Base-by-base conservation (phyloP, 805 yeast species). In the Pichia nakasei region DNA sequence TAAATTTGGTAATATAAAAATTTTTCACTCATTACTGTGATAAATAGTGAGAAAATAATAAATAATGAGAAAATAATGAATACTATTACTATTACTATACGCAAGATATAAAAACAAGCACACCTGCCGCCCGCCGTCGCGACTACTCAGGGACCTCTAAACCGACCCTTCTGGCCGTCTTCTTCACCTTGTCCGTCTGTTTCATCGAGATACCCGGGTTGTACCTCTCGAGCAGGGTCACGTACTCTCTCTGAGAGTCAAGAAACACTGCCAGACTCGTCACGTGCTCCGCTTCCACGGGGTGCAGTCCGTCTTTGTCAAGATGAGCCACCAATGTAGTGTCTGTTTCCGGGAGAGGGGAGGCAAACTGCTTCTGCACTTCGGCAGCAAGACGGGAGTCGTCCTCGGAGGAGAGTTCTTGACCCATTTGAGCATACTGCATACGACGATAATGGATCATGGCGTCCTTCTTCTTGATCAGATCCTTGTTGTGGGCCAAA, bases 131-230 rank as follows among this genome's bases (percentile, higher is more conserved):
- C 27, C 27, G 27, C 27, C 27, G 32, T 29, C 32, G 32, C 32
- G 32, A 13, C 32, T 29, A 15, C 48, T 70, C 68, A 8, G 87
- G 88, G 13, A 82, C 66, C 42, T 78, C 77, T 42, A 91, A 71
- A 0, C 98, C 98, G n/a, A 91, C 98, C 50, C 80, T 74, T 45
- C 80, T 73, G 7, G 97, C 98, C 1, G 95, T 83, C 58, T 74
- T 76, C 53, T 79, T 70, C 22, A 91, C 80, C 44, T 82, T 79
- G 48, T 91, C 96, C 41, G 74, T 75, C 56, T 85, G 95, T 22
- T 79, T 73, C 78, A 83, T 76, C 22, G 76, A 76, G 48, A 82
- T 68, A 3, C 95, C 93, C 3, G 95, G 91, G 55, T 89, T 86
- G 63, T 91, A 93, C 52, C 95, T 73, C 52, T 84, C 93, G 37